These are phyloP conservation scores for Pelargonium cotyledonis DNA, from an alignment of 441 rosid species.

Conservation along the genomic window DNA sequence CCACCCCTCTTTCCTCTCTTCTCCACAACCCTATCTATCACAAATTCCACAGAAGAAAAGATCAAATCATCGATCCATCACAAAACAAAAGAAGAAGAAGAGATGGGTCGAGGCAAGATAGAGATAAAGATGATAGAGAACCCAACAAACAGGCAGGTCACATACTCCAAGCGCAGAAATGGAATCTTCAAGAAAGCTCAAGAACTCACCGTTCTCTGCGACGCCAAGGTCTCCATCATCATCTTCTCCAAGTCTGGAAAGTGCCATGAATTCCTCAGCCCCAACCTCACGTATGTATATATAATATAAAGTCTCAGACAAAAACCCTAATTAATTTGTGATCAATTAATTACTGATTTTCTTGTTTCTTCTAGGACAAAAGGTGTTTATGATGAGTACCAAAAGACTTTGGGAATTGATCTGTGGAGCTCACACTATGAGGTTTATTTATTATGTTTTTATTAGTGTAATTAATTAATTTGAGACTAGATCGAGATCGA, in stretches of 20 bases:
- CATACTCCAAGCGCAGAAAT: not conserved
- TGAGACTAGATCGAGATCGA: too few relatives aligned
- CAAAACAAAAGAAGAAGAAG: not conserved
- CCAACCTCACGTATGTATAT: not conserved
- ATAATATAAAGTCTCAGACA: too few relatives aligned
- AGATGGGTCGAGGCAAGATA: not conserved
- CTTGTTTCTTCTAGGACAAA: not conserved
- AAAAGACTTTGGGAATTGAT: not conserved
- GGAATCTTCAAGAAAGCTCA: slow-evolving; percentile 5
- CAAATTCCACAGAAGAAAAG: too few relatives aligned
- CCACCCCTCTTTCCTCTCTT: not conserved
- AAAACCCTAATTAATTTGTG: not conserved
- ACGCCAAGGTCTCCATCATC: slow-evolving; percentile 1
- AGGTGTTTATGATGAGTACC: not conserved
- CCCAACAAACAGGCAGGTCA: slow-evolving; percentile 2
- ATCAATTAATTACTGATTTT: not conserved
- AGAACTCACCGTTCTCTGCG: slow-evolving; percentile 1
- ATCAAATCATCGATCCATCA: too few relatives aligned
- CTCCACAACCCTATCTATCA: too few relatives aligned
- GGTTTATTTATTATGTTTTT: not conserved
- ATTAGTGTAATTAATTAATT: not conserved
- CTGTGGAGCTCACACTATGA: slow-evolving; percentile 4
- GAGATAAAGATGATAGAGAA: slow-evolving; percentile 6
- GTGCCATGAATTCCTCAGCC: slow-evolving; percentile 3
- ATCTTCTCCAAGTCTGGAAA: slow-evolving; percentile 4